Evolutionary conservation across 2,329 filamentous ascomycete species (phyloP).

Genomic region (Cadophora malorum): DNA sequence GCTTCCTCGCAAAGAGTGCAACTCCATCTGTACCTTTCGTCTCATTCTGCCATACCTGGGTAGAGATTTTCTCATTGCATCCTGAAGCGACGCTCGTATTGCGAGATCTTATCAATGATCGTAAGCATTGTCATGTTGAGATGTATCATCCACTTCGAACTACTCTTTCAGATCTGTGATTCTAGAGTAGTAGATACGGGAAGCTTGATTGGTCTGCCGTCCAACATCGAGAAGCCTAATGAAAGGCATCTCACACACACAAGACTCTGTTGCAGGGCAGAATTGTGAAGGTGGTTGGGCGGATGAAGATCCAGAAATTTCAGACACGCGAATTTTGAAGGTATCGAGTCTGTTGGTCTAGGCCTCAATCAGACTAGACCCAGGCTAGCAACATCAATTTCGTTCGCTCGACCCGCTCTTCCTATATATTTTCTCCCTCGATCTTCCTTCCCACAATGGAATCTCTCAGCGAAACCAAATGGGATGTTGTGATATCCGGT

Average conservation of each 20-base stretch:
- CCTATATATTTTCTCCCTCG: constrained; percentile 29
- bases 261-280: constrained; percentile 45
- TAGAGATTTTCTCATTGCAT: neutral
- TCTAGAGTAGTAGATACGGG: constrained; percentile 91
- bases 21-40: too few species aligned
- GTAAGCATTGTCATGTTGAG: neutral
- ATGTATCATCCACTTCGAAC: constrained; percentile 84
- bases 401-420: constrained; percentile 15
- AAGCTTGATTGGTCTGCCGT: constrained; percentile 71
- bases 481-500: constrained; percentile 82
- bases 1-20: too few species aligned
- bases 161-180: constrained; percentile 74
- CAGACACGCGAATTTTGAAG: constrained; percentile 17
- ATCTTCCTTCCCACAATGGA: constrained; percentile 62
- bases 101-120: neutral
- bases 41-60: too few species aligned
- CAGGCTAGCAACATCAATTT: constrained; percentile 28
- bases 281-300: constrained; percentile 49
- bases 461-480: constrained; percentile 73
- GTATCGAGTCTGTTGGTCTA: neutral
- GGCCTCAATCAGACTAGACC: constrained; percentile 19
- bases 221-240: constrained; percentile 61
- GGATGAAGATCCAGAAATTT: constrained; percentile 47
- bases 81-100: neutral
- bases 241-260: constrained; percentile 55